Evolutionary conservation across 805 yeast species (phyloP), one percentile per base, ranked within the genome.

Genomic region (Zygosaccharomyces gambellarensis): DNA sequence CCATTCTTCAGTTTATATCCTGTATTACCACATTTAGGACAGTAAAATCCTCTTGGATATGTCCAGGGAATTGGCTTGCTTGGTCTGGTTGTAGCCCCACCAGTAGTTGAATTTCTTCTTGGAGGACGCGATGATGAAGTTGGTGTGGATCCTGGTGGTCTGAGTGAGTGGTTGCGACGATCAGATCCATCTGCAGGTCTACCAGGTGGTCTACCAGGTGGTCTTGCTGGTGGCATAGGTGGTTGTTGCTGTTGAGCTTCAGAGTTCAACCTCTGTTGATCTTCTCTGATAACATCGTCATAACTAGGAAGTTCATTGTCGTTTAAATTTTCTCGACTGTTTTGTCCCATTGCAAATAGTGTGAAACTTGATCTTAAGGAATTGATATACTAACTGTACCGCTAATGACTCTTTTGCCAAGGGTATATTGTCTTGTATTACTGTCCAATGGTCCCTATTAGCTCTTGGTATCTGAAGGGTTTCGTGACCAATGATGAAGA

Each of bases 11-110:
- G 39, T 59, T 78, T 75, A 61, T 72, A 74, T 2, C 95, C 95
- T 0, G 90, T 84, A 61, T 88, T 88, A 48, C 75, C 71, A 69
- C 96, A 88, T 59, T 83, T 84, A 7, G 70, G 66, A 61, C 96
- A 88, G 49, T 70, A 68, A 60, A 71, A 83, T 2, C 80, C 75
- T 2, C 55, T 64, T 0, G 95, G 95, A 57, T 85, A 88, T 43
- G 65, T 64, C 80, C 87, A 85, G 0, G 90, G 87, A 5, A 82
- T 69, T 1, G 63, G 53, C 1, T 55, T 38, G 7, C 31, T 39
- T 4, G 36, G 45, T 6, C 45, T 31, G 22, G 45, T 19, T 22
- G 21, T 30, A 30, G 45, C 8, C 11, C n/a, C 22, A 34, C 38
- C 42, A 6, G 45, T 27, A 25, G 50, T 17, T 14, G 36, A 28